A percentile compares a stretch with the other conserved stretches of the same genome.
Evolutionary conservation across 1,139 yeast genomes (phyloP).

Genomic region (Yamadazyma atmosphaerica): DNA sequence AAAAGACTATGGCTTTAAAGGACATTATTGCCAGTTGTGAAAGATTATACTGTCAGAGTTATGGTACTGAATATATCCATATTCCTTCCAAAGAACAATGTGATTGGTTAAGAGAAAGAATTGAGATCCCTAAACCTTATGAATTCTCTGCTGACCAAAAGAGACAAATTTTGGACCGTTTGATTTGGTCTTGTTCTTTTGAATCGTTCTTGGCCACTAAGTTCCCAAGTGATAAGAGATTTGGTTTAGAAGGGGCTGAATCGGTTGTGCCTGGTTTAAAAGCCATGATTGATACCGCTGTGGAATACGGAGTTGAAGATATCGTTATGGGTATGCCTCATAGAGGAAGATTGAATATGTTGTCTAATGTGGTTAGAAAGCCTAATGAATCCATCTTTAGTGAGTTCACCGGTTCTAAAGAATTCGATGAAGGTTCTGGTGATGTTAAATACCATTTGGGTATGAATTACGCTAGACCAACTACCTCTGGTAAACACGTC

Average conservation of each 20-base stretch:
- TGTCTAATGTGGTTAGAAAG: constrained; percentile 96
- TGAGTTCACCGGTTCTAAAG: constrained; percentile 90
- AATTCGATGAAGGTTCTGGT: constrained; percentile 91
- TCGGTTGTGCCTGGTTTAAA: constrained; percentile 96
- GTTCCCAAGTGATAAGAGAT: constrained; percentile 98
- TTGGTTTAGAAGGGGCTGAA: constrained; percentile 98
- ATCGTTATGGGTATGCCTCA: constrained; percentile 99
- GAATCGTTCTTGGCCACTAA: constrained; percentile 91
- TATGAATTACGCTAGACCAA: constrained; percentile 98
- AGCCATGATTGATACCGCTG: constrained; percentile 91
- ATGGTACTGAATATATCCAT: constrained; percentile 95
- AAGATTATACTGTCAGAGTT: constrained; percentile 79
- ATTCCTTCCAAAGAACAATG: constrained; percentile 94
- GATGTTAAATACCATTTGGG: constrained; percentile 99
- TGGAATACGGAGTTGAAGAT: constrained; percentile 91
- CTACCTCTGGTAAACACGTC: constrained; percentile 96
- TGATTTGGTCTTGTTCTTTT: constrained; percentile 94
- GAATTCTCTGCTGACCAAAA: constrained; percentile 85
- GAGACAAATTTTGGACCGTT: constrained; percentile 93
- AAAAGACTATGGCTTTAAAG: constrained; percentile 64
- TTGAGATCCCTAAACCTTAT: constrained; percentile 89
- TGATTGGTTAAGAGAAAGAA: constrained; percentile 97
- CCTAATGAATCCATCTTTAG: constrained; percentile 97
- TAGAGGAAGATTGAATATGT: constrained; percentile 97
- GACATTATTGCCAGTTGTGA: constrained; percentile 82